Percentiles rank a stretch among this genome's conserved stretches.
Conservation (phyloP, 768 basidiomycete genomes). For the Vishniacozyma victoriae region DNA sequence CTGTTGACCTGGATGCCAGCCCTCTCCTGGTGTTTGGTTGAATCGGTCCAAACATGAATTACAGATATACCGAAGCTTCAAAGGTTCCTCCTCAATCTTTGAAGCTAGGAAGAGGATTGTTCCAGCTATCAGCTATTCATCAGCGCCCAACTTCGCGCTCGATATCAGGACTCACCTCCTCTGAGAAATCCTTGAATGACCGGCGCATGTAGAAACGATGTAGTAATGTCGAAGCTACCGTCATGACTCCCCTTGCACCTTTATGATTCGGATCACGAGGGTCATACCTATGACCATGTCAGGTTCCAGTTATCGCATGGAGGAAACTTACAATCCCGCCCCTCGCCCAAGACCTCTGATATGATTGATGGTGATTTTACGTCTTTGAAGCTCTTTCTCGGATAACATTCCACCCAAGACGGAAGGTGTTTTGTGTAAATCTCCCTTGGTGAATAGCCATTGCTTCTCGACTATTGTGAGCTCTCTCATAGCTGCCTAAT, state of each 20-base stretch:
- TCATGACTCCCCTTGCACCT: slow-evolving; percentile 14
- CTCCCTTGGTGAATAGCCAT: slow-evolving; percentile 33
- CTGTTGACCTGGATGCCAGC: slow-evolving; percentile 9
- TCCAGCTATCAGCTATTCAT: slow-evolving; percentile 28
- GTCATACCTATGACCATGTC: background rate
- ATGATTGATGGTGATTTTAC: slow-evolving; percentile 19
- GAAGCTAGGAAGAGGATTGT: slow-evolving; percentile 43
- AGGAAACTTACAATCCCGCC: background rate
- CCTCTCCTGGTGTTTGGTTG: slow-evolving; percentile 1
- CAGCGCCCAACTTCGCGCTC: background rate
- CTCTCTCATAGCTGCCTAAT: slow-evolving; percentile 14
- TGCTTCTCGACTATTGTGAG: slow-evolving; percentile 29
- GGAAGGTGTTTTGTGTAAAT: slow-evolving; percentile 33
- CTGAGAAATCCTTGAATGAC: slow-evolving; percentile 25
- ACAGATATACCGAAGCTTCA: slow-evolving; percentile 27
- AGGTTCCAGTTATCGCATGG: background rate
- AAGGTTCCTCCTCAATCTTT: slow-evolving; percentile 42
- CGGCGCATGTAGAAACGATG: slow-evolving; percentile 47
- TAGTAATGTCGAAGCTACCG: slow-evolving; percentile 30
- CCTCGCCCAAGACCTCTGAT: slow-evolving; percentile 25
- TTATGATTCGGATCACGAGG: background rate
- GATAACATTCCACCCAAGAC: slow-evolving; percentile 15
- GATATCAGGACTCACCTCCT: slow-evolving; percentile 12
- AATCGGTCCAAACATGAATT: slow-evolving; percentile 24
- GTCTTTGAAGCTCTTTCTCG: slow-evolving; percentile 23